phyloP scores from a whole-genome alignment of 2,329 filamentous ascomycete genomes.

The Paraphoma chrysanthemicola region DNA sequence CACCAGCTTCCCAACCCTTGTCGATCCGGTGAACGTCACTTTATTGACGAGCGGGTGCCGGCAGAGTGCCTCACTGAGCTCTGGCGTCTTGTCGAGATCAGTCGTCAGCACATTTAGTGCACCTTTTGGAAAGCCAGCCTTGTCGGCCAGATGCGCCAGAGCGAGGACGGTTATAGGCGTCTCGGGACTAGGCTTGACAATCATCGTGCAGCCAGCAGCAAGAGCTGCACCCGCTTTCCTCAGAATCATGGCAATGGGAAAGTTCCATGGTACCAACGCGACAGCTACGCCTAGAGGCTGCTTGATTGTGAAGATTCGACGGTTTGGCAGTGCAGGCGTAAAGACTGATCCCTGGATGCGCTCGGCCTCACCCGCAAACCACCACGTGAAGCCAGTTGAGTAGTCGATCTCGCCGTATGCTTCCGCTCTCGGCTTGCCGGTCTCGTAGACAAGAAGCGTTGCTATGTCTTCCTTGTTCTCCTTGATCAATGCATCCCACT shows the following conservation, averaged over 20 bases:
- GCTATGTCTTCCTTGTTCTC: slow-evolving; percentile 69
- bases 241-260: slow-evolving; percentile 71
- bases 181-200: slow-evolving; percentile 57
- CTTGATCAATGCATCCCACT: slow-evolving; percentile 70
- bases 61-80: slow-evolving; percentile 62
- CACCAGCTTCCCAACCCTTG: slow-evolving; percentile 67
- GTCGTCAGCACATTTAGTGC: slow-evolving; percentile 69
- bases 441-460: slow-evolving; percentile 67
- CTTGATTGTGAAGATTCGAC: slow-evolving; percentile 75
- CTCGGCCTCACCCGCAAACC: slow-evolving; percentile 67
- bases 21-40: slow-evolving; percentile 65
- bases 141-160: slow-evolving; percentile 47
- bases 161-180: slow-evolving; percentile 50
- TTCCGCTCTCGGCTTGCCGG: slow-evolving; percentile 61
- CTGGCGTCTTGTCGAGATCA: slow-evolving; percentile 61
- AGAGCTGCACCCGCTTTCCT: slow-evolving; percentile 72
- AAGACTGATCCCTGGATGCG: slow-evolving; percentile 69
- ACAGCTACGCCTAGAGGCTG: slow-evolving; percentile 74
- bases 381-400: slow-evolving; percentile 62
- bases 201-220: slow-evolving; percentile 76
- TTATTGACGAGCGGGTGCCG: slow-evolving; percentile 67
- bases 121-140: slow-evolving; percentile 60
- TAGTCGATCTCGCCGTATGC: slow-evolving; percentile 62
- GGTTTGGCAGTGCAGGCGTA: slow-evolving; percentile 65
- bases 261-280: slow-evolving; percentile 77